Conservation (phyloP, 1,139 yeast genomes). For the Candida frijolesensis region DNA sequence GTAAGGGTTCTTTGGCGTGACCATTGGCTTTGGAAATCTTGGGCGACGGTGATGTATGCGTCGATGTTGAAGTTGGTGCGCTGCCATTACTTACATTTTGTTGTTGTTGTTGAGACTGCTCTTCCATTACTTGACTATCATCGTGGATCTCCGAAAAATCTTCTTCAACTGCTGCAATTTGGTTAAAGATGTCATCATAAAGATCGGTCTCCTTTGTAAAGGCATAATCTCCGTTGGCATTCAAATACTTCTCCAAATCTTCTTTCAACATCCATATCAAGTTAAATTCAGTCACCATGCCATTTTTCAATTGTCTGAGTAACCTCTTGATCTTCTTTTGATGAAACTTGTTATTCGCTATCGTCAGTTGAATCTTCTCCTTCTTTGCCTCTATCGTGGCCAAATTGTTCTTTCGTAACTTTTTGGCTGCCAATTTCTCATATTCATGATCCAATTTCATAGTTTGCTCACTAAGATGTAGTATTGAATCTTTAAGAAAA, state of each 20-base stretch:
- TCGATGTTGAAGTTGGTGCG: constrained; percentile 3
- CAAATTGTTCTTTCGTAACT: constrained; percentile 41
- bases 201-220: constrained; percentile 39
- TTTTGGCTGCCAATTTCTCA: constrained; percentile 44
- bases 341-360: constrained; percentile 41
- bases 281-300: constrained; percentile 35
- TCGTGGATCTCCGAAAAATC: constrained; percentile 19
- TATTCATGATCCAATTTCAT: constrained; percentile 37
- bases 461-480: constrained; percentile 37
- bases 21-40: constrained; percentile 5
- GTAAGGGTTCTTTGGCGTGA: background rate
- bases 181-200: constrained; percentile 45
- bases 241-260: constrained; percentile 42
- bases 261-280: constrained; percentile 41
- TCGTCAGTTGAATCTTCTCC: constrained; percentile 43
- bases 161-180: constrained; percentile 17
- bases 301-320: constrained; percentile 33
- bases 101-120: constrained; percentile 2
- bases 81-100: constrained; percentile 1
- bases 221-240: constrained; percentile 43
- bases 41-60: constrained; percentile 6
- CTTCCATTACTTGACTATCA: constrained; percentile 5
- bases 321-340: constrained; percentile 38
- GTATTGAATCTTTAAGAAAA: constrained; percentile 33
- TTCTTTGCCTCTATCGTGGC: constrained; percentile 44